phyloP scores from a whole-genome alignment of 331 rosid genomes.

The Spiraea crenata region DNA sequence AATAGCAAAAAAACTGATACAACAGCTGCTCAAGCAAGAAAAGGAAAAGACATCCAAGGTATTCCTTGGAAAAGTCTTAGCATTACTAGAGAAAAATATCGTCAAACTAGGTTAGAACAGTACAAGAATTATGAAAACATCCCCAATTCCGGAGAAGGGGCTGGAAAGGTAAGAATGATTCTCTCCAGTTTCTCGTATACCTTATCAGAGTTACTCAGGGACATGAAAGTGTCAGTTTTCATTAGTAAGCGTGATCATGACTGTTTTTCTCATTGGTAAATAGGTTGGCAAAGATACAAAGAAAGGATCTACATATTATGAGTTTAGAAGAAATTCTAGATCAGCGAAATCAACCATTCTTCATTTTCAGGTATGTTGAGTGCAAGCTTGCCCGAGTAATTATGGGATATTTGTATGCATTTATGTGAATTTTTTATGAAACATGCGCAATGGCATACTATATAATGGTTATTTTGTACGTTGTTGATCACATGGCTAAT shows the following conservation, averaged over 20 bases:
- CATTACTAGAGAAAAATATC: conserved; percentile 66
- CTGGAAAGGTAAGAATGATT: conserved; percentile 59
- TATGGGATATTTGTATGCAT: not conserved
- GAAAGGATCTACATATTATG: conserved; percentile 66
- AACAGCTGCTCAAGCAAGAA: conserved; percentile 79
- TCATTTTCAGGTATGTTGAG: conserved; percentile 67
- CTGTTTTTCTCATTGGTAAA: conserved; percentile 12
- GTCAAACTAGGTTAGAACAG: conserved; percentile 80
- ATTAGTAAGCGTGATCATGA: not conserved
- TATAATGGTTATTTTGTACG: not conserved
- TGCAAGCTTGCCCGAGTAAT: not conserved
- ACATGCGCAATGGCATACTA: not conserved
- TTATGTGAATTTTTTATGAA: not conserved
- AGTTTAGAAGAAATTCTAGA: conserved; percentile 77
- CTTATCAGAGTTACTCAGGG: not conserved
- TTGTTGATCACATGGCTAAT: not conserved
- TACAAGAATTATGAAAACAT: conserved; percentile 91
- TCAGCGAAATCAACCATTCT: conserved; percentile 92
- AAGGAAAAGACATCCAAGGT: conserved; percentile 83
- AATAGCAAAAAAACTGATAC: conserved; percentile 59
- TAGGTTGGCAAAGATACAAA: conserved; percentile 71
- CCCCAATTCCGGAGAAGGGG: conserved; percentile 71
- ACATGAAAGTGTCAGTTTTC: not conserved
- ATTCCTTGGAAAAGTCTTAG: conserved; percentile 81
- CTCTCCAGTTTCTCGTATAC: not conserved